phyloP scores from a whole-genome alignment of 225 moss, liverwort and hornwort genomes.

The Asterella californica region DNA sequence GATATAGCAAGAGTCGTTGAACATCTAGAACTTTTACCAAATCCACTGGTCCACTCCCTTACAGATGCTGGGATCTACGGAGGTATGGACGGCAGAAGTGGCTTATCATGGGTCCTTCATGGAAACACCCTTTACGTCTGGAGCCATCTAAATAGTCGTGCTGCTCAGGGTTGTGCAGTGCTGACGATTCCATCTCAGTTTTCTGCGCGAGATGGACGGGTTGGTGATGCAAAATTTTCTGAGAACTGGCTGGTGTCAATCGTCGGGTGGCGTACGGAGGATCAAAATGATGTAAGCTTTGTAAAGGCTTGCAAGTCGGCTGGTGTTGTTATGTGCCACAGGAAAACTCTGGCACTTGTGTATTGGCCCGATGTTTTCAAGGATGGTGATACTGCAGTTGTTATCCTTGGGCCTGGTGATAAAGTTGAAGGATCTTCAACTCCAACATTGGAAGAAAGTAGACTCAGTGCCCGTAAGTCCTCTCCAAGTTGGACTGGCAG shows the following conservation, averaged over 20 bases:
- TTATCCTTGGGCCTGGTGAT: constrained; percentile 52
- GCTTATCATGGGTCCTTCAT: constrained; percentile 80
- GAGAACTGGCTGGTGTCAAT: constrained; percentile 80
- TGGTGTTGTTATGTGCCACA: constrained; percentile 77
- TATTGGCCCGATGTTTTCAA: constrained; percentile 84
- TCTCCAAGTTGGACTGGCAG: constrained; percentile 52
- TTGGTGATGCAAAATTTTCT: constrained; percentile 37
- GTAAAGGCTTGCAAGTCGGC: constrained; percentile 57
- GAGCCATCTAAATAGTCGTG: constrained; percentile 77
- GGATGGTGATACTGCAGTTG: constrained; percentile 46
- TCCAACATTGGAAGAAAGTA: constrained; percentile 39
- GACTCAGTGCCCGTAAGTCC: constrained; percentile 41
- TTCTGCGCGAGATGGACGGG: constrained; percentile 33
- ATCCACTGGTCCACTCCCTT: constrained; percentile 9
- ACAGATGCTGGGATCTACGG: constrained; percentile 71
- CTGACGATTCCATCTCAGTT: constrained; percentile 60
- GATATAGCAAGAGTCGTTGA: background rate
- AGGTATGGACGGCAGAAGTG: constrained; percentile 79
- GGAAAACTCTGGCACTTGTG: constrained; percentile 52
- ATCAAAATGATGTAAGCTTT: constrained; percentile 42
- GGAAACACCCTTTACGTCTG: constrained; percentile 70
- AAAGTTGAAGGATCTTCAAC: constrained; percentile 29
- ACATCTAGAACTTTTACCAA: constrained; percentile 18
- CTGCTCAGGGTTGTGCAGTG: constrained; percentile 55
- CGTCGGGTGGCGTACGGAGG: constrained; percentile 58